Conservation (phyloP, 345 rosid genomes). For the Eucalyptus viminalis region DNA sequence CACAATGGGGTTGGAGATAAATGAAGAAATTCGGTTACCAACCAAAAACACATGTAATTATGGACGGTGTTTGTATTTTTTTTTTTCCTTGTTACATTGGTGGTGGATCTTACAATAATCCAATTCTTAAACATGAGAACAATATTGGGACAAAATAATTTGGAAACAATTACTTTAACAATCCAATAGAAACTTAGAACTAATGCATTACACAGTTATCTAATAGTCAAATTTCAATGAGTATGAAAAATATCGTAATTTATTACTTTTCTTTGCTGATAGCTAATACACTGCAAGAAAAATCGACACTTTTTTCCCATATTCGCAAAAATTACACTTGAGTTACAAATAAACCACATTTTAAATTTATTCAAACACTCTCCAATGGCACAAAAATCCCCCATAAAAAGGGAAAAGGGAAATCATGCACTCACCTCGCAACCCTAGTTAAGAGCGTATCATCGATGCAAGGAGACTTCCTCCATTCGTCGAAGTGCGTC, state of each 20-base stretch:
- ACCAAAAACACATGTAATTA: background rate
- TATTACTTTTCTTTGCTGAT: background rate
- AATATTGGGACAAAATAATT: background rate
- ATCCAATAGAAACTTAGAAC: background rate
- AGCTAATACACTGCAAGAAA: background rate
- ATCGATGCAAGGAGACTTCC: slow-evolving; percentile 41
- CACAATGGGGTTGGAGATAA: background rate
- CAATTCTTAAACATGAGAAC: background rate
- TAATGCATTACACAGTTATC: background rate
- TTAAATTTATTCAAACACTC: background rate
- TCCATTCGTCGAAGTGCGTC: slow-evolving; percentile 42
- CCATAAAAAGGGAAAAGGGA: background rate
- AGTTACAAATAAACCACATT: background rate
- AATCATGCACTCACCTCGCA: background rate
- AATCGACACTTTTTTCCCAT: background rate
- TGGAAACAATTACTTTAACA: background rate
- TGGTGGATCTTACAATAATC: background rate
- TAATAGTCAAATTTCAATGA: background rate
- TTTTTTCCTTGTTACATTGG: background rate
- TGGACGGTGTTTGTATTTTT: background rate
- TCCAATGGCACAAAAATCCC: background rate
- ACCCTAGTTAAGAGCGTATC: slow-evolving; percentile 9
- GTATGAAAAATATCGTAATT: background rate
- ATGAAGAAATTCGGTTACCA: background rate
- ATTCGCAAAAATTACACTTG: background rate